Conservation (phyloP, 768 basidiomycete species). For the Naganishia onofrii region DNA sequence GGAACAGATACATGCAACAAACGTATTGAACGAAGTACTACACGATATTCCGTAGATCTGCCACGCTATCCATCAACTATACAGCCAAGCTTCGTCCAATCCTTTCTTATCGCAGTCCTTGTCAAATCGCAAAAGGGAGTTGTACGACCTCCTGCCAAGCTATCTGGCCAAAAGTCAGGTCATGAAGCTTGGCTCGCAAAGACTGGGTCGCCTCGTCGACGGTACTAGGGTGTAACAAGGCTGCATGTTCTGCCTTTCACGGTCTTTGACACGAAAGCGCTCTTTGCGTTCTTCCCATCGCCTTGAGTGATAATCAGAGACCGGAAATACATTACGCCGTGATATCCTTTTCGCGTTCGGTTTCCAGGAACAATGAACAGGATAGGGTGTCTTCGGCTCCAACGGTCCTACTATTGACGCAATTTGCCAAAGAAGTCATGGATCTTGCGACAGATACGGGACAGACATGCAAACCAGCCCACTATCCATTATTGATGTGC, state of each 20-base stretch:
- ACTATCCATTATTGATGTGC: neutral
- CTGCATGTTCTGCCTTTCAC: neutral
- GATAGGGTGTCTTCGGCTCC: neutral
- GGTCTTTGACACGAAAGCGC: constrained; percentile 7
- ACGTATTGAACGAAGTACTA: neutral
- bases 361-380: constrained; percentile 9
- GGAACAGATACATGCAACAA: neutral
- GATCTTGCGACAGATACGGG: constrained; percentile 21
- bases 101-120: constrained; percentile 42
- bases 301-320: constrained; percentile 2
- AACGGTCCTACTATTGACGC: constrained; percentile 21
- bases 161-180: constrained; percentile 14
- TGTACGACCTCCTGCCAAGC: neutral
- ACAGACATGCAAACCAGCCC: neutral
- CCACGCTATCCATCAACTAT: constrained; percentile 46
- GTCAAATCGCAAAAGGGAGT: constrained; percentile 4
- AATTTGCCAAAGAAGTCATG: neutral
- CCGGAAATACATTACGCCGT: neutral
- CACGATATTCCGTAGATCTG: constrained; percentile 45
- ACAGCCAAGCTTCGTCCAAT: constrained; percentile 40
- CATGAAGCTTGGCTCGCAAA: constrained; percentile 1
- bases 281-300: constrained; percentile 17
- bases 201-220: constrained; percentile 8
- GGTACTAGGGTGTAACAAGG: constrained; percentile 3
- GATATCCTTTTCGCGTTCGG: neutral